A percentile compares a stretch with the other conserved stretches of the same genome.
phyloP scores from a whole-genome alignment of 1,284 basidiomycete species.

The Mycena sp. region DNA sequence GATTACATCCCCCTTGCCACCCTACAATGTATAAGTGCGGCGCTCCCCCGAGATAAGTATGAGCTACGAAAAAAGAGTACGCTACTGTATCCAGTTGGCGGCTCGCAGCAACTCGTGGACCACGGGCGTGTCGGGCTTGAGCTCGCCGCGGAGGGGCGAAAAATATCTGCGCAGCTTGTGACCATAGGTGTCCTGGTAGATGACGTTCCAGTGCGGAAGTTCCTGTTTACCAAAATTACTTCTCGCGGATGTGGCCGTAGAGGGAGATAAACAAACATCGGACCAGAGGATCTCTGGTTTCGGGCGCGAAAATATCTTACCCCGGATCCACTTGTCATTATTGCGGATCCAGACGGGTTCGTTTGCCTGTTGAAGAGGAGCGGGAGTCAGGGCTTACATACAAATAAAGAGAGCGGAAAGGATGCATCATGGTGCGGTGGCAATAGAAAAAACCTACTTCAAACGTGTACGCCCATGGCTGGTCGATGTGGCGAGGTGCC shows the following conservation, averaged over 20 bases:
- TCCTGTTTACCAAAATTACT: too few relatives aligned
- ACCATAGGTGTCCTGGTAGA: conserved; percentile 58
- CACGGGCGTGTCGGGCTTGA: conserved; percentile 63
- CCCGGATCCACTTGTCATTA: conserved; percentile 59
- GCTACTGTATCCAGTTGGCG: conserved; percentile 46
- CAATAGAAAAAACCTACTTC: conserved; percentile 45
- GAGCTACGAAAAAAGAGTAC: too few relatives aligned
- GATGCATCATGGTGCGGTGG: not conserved
- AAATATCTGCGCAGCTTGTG: conserved; percentile 61
- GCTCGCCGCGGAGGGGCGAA: conserved; percentile 68
- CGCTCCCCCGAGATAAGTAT: too few relatives aligned
- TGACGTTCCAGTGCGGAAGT: conserved; percentile 49
- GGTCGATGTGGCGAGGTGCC: conserved; percentile 54
- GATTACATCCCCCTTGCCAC: too few relatives aligned
- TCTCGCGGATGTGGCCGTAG: too few relatives aligned
- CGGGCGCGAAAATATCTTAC: conserved; percentile 54
- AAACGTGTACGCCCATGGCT: conserved; percentile 65
- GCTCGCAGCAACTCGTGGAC: conserved; percentile 52
- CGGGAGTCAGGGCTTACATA: conserved; percentile 19
- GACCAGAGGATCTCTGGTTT: conserved; percentile 55
- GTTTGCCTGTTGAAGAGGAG: conserved; percentile 44
- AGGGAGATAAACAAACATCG: conserved; percentile 47
- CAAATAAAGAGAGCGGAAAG: not conserved
- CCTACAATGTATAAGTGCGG: too few relatives aligned
- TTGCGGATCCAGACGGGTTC: conserved; percentile 63